Percentiles rank a stretch among this genome's conserved stretches.
These are phyloP conservation scores for Cyberlindnera amylophila DNA, from an alignment of 805 yeast genomes.

Conservation along the genomic window DNA sequence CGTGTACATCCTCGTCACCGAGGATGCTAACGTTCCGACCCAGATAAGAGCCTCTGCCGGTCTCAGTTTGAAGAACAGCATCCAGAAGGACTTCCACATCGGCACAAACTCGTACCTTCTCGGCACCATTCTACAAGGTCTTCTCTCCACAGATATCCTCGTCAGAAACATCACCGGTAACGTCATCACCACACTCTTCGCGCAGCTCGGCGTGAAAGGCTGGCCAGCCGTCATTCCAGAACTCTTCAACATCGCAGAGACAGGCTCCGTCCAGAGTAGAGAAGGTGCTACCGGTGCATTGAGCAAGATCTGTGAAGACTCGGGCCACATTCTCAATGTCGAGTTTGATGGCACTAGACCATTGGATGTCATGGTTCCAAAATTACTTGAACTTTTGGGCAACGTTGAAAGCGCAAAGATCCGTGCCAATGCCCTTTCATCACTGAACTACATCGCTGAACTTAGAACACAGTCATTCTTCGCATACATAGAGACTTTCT, in stretches of 20 bases:
- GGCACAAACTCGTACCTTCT: slow-evolving; percentile 32
- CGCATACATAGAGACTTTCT: slow-evolving; percentile 60
- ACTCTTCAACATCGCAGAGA: slow-evolving; percentile 56
- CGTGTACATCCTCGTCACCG: slow-evolving; percentile 58
- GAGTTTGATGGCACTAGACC: slow-evolving; percentile 68
- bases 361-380: slow-evolving; percentile 60
- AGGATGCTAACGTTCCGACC: slow-evolving; percentile 40
- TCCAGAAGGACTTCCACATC: slow-evolving; percentile 40
- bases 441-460: slow-evolving; percentile 74
- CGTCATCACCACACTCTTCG: slow-evolving; percentile 78
- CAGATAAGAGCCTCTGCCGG: slow-evolving; percentile 87
- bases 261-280: slow-evolving; percentile 36
- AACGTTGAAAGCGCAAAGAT: slow-evolving; percentile 42
- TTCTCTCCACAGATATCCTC: slow-evolving; percentile 50
- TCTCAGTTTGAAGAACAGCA: slow-evolving; percentile 70
- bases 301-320: slow-evolving; percentile 88
- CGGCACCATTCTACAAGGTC: slow-evolving; percentile 39
- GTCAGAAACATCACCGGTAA: slow-evolving; percentile 88
- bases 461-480: slow-evolving; percentile 63
- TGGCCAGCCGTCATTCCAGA: slow-evolving; percentile 79
- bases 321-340: slow-evolving; percentile 58
- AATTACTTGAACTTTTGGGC: slow-evolving; percentile 49
- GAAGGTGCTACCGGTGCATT: slow-evolving; percentile 82
- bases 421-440: slow-evolving; percentile 59
- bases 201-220: slow-evolving; percentile 57